Evolutionary conservation across 2,329 filamentous ascomycete genomes (phyloP).

Genomic region (Neopestalotiopsis rosae): DNA sequence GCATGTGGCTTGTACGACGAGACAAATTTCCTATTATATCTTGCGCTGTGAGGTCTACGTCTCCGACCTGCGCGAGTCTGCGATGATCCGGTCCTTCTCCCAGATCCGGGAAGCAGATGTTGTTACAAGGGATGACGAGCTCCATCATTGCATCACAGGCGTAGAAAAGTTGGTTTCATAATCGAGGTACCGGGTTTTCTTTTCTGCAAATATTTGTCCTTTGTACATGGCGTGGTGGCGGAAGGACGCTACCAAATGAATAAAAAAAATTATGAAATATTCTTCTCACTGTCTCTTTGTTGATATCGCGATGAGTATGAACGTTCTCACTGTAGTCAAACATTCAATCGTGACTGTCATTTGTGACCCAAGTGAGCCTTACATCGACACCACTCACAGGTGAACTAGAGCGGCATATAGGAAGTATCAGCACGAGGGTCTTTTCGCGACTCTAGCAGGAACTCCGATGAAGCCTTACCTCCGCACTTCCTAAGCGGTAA

Average conservation of each 20-base stretch:
- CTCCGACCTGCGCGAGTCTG: conserved; percentile 53
- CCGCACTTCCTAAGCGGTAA: too few relatives aligned
- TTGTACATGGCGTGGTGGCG: conserved; percentile 24
- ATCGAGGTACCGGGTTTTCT: conserved; percentile 29
- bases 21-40: conserved; percentile 16
- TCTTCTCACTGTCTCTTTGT: background rate
- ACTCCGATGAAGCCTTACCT: too few relatives aligned
- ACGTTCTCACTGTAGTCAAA: background rate
- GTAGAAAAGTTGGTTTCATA: conserved; percentile 43
- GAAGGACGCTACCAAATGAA: conserved; percentile 22
- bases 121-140: conserved; percentile 55
- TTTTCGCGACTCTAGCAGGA: too few relatives aligned
- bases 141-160: conserved; percentile 56
- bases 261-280: background rate
- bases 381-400: too few relatives aligned
- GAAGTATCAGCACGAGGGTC: too few relatives aligned
- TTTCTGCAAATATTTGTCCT: conserved; percentile 26
- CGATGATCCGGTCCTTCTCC: conserved; percentile 41
- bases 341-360: too few relatives aligned
- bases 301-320: background rate
- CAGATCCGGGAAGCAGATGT: conserved; percentile 43
- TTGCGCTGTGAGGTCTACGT: conserved; percentile 52
- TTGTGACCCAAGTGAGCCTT: too few relatives aligned
- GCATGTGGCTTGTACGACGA: conserved; percentile 33
- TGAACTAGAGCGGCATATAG: too few relatives aligned